Conservation (phyloP, 2,329 filamentous ascomycete genomes). For the Diaporthe australafricana region DNA sequence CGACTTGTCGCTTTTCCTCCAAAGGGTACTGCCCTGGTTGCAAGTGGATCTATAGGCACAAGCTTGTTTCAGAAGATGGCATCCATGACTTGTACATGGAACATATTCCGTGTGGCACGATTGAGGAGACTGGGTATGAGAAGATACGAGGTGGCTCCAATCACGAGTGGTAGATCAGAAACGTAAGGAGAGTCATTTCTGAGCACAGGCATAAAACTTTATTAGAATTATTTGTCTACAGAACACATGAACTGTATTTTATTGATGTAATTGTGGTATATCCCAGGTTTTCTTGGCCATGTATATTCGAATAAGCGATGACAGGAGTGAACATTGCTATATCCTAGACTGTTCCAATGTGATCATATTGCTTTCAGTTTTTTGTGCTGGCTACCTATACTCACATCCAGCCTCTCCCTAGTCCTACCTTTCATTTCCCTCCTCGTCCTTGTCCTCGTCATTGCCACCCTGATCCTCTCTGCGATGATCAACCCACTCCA, state of each 20-base stretch:
- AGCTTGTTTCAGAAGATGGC: not conserved
- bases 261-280: no score
- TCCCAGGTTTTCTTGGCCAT: no score
- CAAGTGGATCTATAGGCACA: constrained; percentile 7
- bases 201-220: no score
- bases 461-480: not conserved
- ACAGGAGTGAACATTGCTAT: no score
- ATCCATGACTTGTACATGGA: constrained; percentile 5
- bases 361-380: no score
- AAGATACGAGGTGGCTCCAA: not conserved
- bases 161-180: not conserved
- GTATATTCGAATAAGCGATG: no score
- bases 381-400: no score
- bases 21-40: constrained; percentile 6
- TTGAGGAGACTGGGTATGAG: not conserved
- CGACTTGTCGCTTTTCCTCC: not conserved
- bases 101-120: not conserved
- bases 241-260: no score
- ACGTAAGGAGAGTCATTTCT: no score
- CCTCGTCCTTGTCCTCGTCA: not conserved
- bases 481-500: not conserved
- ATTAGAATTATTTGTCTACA: no score
- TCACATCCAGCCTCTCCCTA: no score
- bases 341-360: no score
- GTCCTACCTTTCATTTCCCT: not conserved